Evolutionary conservation across 371 early-diverging fungal genomes (phyloP), one percentile per base, ranked within the genome.

Genomic region (Mortierella sp.): DNA sequence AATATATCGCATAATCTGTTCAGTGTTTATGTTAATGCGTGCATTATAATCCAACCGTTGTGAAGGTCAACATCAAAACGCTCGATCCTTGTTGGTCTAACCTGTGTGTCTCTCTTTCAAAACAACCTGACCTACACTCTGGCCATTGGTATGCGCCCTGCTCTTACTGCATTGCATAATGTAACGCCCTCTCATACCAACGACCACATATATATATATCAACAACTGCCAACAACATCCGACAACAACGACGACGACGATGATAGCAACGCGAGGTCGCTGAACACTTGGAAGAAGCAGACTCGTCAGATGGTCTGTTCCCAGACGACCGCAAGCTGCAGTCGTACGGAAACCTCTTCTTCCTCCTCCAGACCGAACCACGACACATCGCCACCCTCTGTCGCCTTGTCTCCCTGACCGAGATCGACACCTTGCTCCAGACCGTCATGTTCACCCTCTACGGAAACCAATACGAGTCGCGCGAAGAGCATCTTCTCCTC

Each of bases 361-460:
- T 94, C 83, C 88, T 97, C 9, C 90, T 98, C 61, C 98, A 97
- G 85, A 92, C 95, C 24, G 97, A 97, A 81, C 97, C 99, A 26
- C 90, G 95, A 43, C 95, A 97, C 75, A 95, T 98, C 70, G 97
- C 97, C 16, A 91, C 91, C 19, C 88, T 98, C 52, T 91, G 95
- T 43, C 91, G 96, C 40, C 79, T 95, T 61, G 96, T 97, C 40
- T 95, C 91, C 58, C 87, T 97, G 55, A 86, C 94, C 47, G 97
- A 98, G 85, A 97, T 98, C 55, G 98, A 98, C 81, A 94, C 96
- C 0, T 86, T 98, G 64, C 86, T 98, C 55, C 98, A 98, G 82
- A 96, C 96, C 1, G 96, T 97, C 76, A 98, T 98, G 97, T 97
- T 97, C 80, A 96, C 98, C 0, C 80, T 98, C 34, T 98, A 96